Conservation (phyloP, 2,329 filamentous ascomycete genomes). For the Penicillium sp. region DNA sequence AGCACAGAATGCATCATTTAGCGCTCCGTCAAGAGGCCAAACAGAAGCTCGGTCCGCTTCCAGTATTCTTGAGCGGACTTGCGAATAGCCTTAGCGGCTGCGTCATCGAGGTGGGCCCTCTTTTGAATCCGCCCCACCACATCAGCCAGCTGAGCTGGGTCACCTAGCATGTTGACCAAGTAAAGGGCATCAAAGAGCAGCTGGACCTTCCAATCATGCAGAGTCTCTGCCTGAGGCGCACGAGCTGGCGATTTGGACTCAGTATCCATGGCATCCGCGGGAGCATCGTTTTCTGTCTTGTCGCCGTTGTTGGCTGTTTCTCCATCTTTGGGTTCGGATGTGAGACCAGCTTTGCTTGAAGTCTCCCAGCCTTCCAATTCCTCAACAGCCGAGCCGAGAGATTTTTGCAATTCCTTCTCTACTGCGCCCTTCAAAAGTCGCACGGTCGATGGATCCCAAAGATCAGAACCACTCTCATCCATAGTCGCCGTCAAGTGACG, state of each 20-base stretch:
- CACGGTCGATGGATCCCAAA: conserved; percentile 77
- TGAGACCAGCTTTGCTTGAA: neutral
- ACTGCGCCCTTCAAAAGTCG: conserved; percentile 62
- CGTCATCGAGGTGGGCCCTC: conserved; percentile 54
- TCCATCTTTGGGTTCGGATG: neutral
- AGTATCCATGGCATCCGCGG: conserved; percentile 3
- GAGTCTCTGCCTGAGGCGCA: conserved; percentile 9
- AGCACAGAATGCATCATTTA: neutral
- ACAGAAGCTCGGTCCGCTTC: conserved; percentile 78
- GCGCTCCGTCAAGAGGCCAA: conserved; percentile 66
- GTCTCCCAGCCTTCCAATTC: conserved; percentile 17
- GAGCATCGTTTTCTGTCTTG: conserved; percentile 1
- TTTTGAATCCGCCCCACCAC: conserved; percentile 48
- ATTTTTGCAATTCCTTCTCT: conserved; percentile 48
- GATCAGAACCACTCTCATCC: conserved; percentile 69
- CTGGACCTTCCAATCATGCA: conserved; percentile 40
- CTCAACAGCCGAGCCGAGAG: conserved; percentile 27
- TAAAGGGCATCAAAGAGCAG: conserved; percentile 43
- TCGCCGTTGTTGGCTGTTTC: neutral
- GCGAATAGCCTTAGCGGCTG: conserved; percentile 55
- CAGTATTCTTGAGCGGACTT: conserved; percentile 75
- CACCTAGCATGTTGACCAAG: conserved; percentile 31
- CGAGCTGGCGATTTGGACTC: neutral
- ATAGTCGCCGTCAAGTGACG: conserved; percentile 67
- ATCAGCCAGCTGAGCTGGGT: conserved; percentile 48